Percentiles rank a stretch among this genome's conserved stretches.
phyloP scores from a whole-genome alignment of 768 basidiomycete species.

The Boletus tylopilopsis region DNA sequence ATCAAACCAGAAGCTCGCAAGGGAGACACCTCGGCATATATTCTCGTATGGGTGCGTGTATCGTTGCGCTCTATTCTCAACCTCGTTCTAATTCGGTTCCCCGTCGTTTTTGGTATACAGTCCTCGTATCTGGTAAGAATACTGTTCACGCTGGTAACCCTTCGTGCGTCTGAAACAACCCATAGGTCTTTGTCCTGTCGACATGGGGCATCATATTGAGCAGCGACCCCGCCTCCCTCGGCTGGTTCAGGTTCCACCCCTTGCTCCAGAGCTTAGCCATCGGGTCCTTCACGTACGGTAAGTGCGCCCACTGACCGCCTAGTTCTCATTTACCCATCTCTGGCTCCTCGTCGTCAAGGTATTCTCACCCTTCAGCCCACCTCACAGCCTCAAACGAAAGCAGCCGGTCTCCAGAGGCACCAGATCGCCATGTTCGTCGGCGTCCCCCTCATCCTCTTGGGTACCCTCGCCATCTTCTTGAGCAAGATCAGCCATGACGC shows the following conservation, averaged over 20 bases:
- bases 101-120: conserved; percentile 4
- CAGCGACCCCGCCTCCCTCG: conserved; percentile 41
- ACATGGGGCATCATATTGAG: conserved; percentile 47
- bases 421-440: conserved; percentile 60
- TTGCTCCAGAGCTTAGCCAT: conserved; percentile 57
- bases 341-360: conserved; percentile 39
- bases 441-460: conserved; percentile 54
- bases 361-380: conserved; percentile 77
- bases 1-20: conserved; percentile 35
- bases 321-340: neutral
- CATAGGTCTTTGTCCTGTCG: conserved; percentile 37
- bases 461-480: conserved; percentile 56
- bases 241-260: conserved; percentile 70
- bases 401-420: conserved; percentile 65
- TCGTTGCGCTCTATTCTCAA: neutral
- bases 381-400: conserved; percentile 59
- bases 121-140: conserved; percentile 16
- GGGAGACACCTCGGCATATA: conserved; percentile 35
- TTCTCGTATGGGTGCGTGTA: conserved; percentile 37
- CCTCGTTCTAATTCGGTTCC: neutral
- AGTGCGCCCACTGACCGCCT: conserved; percentile 6
- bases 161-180: neutral
- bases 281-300: conserved; percentile 59
- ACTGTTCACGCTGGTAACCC: neutral
- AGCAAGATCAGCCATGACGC: conserved; percentile 53